These are phyloP conservation scores for Cyberlindnera maclurae DNA, from an alignment of 805 yeast species.

Conservation along the genomic window DNA sequence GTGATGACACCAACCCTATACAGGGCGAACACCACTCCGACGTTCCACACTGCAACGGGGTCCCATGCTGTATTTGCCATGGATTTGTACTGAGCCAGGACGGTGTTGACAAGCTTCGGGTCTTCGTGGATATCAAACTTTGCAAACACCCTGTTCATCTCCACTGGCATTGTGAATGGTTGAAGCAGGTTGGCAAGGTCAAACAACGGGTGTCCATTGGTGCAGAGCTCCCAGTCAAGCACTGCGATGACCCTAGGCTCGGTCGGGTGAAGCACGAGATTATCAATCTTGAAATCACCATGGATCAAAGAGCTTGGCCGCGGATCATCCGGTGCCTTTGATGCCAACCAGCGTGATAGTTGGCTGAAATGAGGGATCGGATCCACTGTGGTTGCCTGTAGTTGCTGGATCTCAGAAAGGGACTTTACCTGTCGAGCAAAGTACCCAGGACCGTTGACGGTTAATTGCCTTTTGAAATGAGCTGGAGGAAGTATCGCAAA, in stretches of 20 bases:
- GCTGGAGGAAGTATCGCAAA: conserved; percentile 35
- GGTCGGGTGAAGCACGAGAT: conserved; percentile 52
- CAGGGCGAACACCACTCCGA: conserved; percentile 50
- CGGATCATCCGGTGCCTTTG: conserved; percentile 42
- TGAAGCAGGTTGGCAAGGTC: conserved; percentile 54
- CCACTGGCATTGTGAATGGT: conserved; percentile 40
- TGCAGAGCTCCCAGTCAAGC: conserved; percentile 61
- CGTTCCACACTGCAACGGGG: conserved; percentile 34
- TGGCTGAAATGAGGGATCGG: conserved; percentile 41
- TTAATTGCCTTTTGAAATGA: conserved; percentile 29
- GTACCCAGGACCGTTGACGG: conserved; percentile 28
- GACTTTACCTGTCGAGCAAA: conserved; percentile 49
- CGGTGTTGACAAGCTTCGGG: conserved; percentile 7
- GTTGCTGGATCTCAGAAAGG: conserved; percentile 33
- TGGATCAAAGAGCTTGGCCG: conserved; percentile 36
- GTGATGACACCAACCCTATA: conserved; percentile 48
- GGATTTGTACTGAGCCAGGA: conserved; percentile 15
- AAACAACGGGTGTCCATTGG: conserved; percentile 58
- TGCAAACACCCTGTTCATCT: conserved; percentile 28
- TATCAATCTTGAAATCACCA: conserved; percentile 61
- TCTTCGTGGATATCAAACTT: conserved; percentile 15
- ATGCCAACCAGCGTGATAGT: conserved; percentile 35
- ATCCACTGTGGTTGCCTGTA: conserved; percentile 33
- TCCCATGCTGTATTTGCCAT: conserved; percentile 17
- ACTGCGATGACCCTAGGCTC: conserved; percentile 45